Conservation (phyloP, 2,329 filamentous ascomycete genomes). For the Aspergillus fructus region DNA sequence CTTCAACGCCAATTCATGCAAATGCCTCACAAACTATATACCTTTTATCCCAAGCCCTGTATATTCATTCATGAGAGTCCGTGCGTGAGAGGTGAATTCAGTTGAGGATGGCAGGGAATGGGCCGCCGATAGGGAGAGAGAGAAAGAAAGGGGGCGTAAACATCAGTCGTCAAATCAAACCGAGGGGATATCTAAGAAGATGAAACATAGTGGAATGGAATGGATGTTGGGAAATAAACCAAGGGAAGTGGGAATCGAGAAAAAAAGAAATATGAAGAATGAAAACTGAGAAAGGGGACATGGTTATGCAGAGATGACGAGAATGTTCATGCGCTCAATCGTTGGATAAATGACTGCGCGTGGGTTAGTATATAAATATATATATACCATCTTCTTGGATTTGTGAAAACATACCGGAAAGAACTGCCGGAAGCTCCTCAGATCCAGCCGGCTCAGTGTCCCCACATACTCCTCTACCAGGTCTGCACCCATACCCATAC, state of each 20-base stretch:
- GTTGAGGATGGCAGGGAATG: not conserved
- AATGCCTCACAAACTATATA: slow-evolving; percentile 24
- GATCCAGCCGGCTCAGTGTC: slow-evolving; percentile 45
- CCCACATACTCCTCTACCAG: slow-evolving; percentile 49
- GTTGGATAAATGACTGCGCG: slow-evolving; percentile 43
- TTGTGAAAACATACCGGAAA: slow-evolving; percentile 42
- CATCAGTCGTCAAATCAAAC: slow-evolving; percentile 29
- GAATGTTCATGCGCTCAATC: slow-evolving; percentile 42
- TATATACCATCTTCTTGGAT: not conserved
- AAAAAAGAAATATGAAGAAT: not conserved
- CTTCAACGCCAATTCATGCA: slow-evolving; percentile 11
- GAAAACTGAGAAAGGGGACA: slow-evolving; percentile 7
- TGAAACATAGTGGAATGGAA: slow-evolving; percentile 10
- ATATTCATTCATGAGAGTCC: slow-evolving; percentile 10
- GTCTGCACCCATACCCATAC: slow-evolving; percentile 48
- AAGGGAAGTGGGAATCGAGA: slow-evolving; percentile 6
- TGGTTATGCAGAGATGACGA: slow-evolving; percentile 14
- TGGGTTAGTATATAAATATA: slow-evolving; percentile 9
- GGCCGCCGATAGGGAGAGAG: slow-evolving; percentile 1
- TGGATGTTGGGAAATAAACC: slow-evolving; percentile 4
- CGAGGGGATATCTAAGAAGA: slow-evolving; percentile 28
- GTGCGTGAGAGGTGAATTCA: not conserved
- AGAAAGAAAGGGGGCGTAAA: slow-evolving; percentile 11
- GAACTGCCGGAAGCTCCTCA: slow-evolving; percentile 49
- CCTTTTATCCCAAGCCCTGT: slow-evolving; percentile 14